Evolutionary conservation across 495 filamentous ascomycete genomes (phyloP), one percentile per base, ranked within the genome.

Genomic region (Thozetella sp.): DNA sequence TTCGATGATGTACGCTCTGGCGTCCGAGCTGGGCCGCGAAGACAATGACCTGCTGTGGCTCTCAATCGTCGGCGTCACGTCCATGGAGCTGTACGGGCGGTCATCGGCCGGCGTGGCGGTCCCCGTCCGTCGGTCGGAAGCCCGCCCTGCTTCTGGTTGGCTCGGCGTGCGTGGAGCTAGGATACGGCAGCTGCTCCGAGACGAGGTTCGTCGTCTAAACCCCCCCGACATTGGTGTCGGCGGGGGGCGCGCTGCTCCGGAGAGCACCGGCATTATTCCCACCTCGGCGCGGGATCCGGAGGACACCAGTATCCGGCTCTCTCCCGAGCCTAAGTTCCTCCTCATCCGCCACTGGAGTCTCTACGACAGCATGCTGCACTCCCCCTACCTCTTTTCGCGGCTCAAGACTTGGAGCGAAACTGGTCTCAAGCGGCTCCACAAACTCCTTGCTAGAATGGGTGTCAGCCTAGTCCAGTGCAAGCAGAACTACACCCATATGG

Each of bases 351-450:
- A 99, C 67, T 99, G 95, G 95, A 95, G 92, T 53, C 80, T 99
- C 2, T 97, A 98, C 71, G 95, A 99, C 63, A 96, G 93, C 72
- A 99, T 99, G 95, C 82, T 98, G 23, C 95, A 99, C 69, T 97
- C 93, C 1, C 92, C 94, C 0, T 98, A 97, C 67, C 84, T 99
- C n/a, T 92, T 93, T 23, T 90, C 93, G 1, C 82, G 91, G 27
- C 83, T 99, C 55, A 93, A 95, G 70, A 93, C 97, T 22, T 99
- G 96, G 96, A 96, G 87, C 59, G 95, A 97, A 46, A 82, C 80
- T 40, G 95, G 95, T 19, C 80, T 90, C 22, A 96, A 97, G 70
- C 86, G 94, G 40, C 78, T 99, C n/a, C 92, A 98, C 73, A 97
- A 97, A 68, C 81, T 99, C 0, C 81, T 99, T 12, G 95, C 95